Conservation (phyloP, 495 filamentous ascomycete genomes). For the Lepidopterella palustris region DNA sequence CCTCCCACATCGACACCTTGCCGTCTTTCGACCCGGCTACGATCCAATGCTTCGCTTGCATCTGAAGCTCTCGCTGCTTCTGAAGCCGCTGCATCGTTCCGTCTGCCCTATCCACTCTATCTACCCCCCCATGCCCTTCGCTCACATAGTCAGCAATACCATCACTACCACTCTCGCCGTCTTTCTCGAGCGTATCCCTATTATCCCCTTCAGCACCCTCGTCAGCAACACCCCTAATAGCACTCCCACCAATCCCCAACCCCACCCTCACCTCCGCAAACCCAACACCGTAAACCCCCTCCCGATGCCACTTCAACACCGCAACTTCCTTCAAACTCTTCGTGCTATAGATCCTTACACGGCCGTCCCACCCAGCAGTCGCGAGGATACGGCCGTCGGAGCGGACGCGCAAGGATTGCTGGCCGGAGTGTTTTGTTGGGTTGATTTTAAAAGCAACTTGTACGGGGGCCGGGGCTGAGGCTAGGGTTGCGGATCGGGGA, state of each 20-base stretch:
- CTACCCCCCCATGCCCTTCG: conserved; percentile 3
- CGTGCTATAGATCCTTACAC: conserved; percentile 69
- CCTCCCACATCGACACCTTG: conserved; percentile 93
- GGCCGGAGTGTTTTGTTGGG: conserved; percentile 82
- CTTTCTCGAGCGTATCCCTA: too few species aligned
- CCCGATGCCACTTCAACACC: conserved; percentile 91
- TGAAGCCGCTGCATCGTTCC: conserved; percentile 16
- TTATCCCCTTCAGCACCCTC: too few species aligned
- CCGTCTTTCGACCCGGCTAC: conserved; percentile 91
- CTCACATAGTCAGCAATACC: too few species aligned
- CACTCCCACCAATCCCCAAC: too few species aligned
- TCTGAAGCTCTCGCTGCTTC: conserved; percentile 47
- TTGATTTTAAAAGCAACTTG: conserved; percentile 23
- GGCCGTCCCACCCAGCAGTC: conserved; percentile 89
- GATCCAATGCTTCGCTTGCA: conserved; percentile 75
- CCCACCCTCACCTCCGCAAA: conserved; percentile 48
- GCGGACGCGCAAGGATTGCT: conserved; percentile 73
- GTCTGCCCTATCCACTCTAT: too few species aligned
- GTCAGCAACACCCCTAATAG: too few species aligned
- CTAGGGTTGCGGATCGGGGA: conserved; percentile 26
- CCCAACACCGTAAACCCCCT: conserved; percentile 78
- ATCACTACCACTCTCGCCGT: too few species aligned
- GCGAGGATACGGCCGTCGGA: conserved; percentile 78
- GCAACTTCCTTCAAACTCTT: conserved; percentile 83
- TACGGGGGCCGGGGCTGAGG: conserved; percentile 7